Evolutionary conservation across 495 filamentous ascomycete species (phyloP).

Genomic region (Alectoria sarmentosa): DNA sequence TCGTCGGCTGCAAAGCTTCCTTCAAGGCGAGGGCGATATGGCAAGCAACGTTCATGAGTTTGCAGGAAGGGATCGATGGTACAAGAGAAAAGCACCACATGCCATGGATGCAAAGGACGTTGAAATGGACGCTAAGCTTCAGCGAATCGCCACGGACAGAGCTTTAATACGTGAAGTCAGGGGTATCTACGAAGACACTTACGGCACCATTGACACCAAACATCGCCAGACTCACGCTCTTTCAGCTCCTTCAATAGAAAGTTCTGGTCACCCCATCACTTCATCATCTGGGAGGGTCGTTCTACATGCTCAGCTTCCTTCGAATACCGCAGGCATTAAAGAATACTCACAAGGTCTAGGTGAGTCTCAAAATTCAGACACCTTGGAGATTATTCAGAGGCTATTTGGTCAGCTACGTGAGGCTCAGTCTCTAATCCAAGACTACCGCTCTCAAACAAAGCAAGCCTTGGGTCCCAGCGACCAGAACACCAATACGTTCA

Average conservation of each 20-base stretch:
- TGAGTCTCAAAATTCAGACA: constrained; percentile 19
- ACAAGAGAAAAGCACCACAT: constrained; percentile 31
- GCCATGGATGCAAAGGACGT: constrained; percentile 22
- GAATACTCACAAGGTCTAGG: constrained; percentile 8
- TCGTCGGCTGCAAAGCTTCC: constrained; percentile 16
- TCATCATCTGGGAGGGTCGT: neutral
- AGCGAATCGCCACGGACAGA: constrained; percentile 28
- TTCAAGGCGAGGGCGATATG: constrained; percentile 33
- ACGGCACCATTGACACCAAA: constrained; percentile 38
- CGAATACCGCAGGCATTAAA: neutral
- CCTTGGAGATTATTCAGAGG: constrained; percentile 22
- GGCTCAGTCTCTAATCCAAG: constrained; percentile 11
- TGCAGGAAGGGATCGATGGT: constrained; percentile 29
- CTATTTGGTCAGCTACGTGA: constrained; percentile 17
- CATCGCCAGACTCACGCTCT: constrained; percentile 29
- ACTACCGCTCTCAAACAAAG: constrained; percentile 19
- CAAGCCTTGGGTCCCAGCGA: neutral
- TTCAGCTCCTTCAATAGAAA: too few species aligned
- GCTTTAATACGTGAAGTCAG: constrained; percentile 36
- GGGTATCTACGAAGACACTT: constrained; percentile 40
- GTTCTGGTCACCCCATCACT: neutral
- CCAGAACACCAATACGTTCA: neutral
- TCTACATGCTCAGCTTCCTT: neutral
- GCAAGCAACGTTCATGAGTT: constrained; percentile 30
- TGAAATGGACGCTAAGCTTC: constrained; percentile 24